Conservation (phyloP, 148 eudicot species). For the Drosera capensis region DNA sequence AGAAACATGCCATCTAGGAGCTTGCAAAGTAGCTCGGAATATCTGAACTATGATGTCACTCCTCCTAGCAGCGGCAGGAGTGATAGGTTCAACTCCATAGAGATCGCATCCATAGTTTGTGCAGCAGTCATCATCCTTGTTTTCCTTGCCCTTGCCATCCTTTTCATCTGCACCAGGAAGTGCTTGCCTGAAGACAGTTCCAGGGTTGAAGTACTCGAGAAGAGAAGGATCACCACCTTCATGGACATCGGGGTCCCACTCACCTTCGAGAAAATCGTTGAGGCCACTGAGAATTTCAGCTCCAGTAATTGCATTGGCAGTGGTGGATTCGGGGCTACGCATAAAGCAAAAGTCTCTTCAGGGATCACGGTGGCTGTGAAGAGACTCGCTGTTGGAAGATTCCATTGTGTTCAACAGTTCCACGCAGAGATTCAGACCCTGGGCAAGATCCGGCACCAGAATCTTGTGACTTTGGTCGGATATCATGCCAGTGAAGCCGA, state of each 20-base stretch:
- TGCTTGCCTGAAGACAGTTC: slow-evolving; percentile 13
- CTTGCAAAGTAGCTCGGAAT: not conserved
- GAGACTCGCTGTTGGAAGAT: slow-evolving; percentile 38
- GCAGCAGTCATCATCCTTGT: slow-evolving; percentile 30
- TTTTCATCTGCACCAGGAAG: slow-evolving; percentile 32
- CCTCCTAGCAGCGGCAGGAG: slow-evolving; percentile 10
- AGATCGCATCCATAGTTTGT: slow-evolving; percentile 27
- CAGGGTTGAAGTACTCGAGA: slow-evolving; percentile 20
- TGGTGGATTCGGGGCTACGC: slow-evolving; percentile 59
- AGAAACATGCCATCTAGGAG: slow-evolving; percentile 10
- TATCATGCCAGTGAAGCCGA: slow-evolving; percentile 46
- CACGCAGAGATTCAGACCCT: slow-evolving; percentile 49
- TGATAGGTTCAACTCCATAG: slow-evolving; percentile 21
- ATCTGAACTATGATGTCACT: not conserved
- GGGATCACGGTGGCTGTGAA: slow-evolving; percentile 53
- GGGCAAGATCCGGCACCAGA: slow-evolving; percentile 41
- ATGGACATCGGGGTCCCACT: slow-evolving; percentile 6
- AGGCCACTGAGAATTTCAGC: slow-evolving; percentile 43
- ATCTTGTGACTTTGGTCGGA: slow-evolving; percentile 51
- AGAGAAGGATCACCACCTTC: slow-evolving; percentile 3
- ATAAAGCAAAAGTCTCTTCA: slow-evolving; percentile 43
- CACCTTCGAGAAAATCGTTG: slow-evolving; percentile 20
- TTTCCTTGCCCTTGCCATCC: slow-evolving; percentile 27
- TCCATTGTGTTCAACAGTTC: slow-evolving; percentile 50
- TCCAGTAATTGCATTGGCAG: slow-evolving; percentile 41